Evolutionary conservation across 2,329 filamentous ascomycete genomes (phyloP).

Genomic region (Neonectria punicea): DNA sequence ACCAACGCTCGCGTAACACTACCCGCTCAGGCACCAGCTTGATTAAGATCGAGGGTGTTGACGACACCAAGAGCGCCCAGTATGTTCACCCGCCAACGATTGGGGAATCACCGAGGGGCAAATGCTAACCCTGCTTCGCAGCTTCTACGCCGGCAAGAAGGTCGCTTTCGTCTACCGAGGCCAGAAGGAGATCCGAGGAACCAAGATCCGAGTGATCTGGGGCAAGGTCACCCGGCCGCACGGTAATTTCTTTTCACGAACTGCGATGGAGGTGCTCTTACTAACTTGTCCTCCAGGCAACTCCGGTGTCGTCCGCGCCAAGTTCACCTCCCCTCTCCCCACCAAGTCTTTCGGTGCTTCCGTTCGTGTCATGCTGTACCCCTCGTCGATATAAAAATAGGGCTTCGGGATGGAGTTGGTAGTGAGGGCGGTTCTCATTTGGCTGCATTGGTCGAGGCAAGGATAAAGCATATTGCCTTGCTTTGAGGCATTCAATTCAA

Average conservation of each 20-base stretch:
- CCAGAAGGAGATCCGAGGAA: conserved; percentile 92
- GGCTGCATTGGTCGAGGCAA: conserved; percentile 69
- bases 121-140: conserved; percentile 47
- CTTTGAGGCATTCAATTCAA: conserved; percentile 65
- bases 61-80: conserved; percentile 88
- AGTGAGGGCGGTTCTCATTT: conserved; percentile 71
- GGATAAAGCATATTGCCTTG: conserved; percentile 64
- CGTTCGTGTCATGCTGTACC: conserved; percentile 97
- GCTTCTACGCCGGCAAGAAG: conserved; percentile 99
- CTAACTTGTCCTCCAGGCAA: conserved; percentile 71
- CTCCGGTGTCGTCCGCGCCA: conserved; percentile 96
- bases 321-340: conserved; percentile 96
- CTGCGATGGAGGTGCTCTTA: background rate
- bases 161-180: conserved; percentile 98
- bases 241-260: conserved; percentile 66
- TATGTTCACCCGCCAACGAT: conserved; percentile 58
- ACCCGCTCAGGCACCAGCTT: conserved; percentile 91
- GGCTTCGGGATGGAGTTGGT: conserved; percentile 68
- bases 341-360: conserved; percentile 96
- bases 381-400: conserved; percentile 93
- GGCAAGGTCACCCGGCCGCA: conserved; percentile 97
- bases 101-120: conserved; percentile 6
- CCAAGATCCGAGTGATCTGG: conserved; percentile 99
- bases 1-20: conserved; percentile 94
- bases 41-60: conserved; percentile 99